Conservation (phyloP, 2,329 filamentous ascomycete genomes). For the Monilinia fructicola region DNA sequence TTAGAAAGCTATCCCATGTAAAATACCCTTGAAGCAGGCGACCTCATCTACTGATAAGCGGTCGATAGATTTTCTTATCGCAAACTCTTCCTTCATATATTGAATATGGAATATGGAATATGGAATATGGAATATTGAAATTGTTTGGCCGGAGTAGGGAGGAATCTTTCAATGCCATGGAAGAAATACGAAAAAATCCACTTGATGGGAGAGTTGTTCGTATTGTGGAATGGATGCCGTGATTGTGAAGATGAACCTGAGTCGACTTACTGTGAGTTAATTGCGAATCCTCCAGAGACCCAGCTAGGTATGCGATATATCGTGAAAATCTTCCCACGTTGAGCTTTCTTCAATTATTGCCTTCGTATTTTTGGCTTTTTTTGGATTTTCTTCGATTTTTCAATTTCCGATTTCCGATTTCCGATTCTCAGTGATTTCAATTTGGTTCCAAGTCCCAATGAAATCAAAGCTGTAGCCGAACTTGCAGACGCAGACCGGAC, state of each 20-base stretch:
- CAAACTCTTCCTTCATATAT: neutral
- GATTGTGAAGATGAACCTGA: neutral
- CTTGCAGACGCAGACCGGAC: slow-evolving; percentile 17
- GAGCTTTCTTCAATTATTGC: neutral
- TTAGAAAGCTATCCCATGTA: slow-evolving; percentile 20
- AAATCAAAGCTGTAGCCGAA: slow-evolving; percentile 22
- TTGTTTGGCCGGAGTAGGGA: neutral
- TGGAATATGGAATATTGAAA: slow-evolving; percentile 2
- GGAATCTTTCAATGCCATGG: neutral
- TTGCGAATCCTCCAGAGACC: neutral
- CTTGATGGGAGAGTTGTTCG: neutral
- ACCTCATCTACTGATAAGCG: slow-evolving; percentile 13
- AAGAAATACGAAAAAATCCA: neutral
- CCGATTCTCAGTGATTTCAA: slow-evolving; percentile 7
- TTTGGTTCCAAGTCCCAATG: slow-evolving; percentile 24
- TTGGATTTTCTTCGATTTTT: too few relatives aligned
- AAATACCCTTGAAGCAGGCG: neutral
- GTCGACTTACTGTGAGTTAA: slow-evolving; percentile 10
- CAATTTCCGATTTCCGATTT: neutral
- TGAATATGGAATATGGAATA: neutral
- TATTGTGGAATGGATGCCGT: neutral
- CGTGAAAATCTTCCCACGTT: slow-evolving; percentile 9
- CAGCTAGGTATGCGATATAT: neutral
- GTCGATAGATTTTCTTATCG: slow-evolving; percentile 13
- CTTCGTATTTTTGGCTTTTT: slow-evolving; percentile 8